Conservation (phyloP, 148 eudicot genomes). For the Rhododendron ovatum region DNA sequence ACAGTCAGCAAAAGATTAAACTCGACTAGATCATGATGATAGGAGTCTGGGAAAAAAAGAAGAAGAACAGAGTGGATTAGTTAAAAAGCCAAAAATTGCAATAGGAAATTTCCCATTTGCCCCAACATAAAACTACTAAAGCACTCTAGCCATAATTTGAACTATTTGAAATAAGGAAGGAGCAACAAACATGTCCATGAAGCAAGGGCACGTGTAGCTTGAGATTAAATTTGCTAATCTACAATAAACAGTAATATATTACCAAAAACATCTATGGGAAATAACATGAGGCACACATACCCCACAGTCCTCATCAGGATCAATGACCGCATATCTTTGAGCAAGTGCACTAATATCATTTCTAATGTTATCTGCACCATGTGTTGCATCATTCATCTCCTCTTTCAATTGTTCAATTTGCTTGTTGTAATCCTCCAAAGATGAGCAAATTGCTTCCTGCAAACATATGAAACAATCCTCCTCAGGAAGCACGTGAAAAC, state of each 20-base stretch:
- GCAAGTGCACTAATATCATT: slow-evolving; percentile 96
- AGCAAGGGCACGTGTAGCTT: background rate
- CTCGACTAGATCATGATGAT: no score
- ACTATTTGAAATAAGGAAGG: background rate
- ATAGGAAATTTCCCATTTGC: background rate
- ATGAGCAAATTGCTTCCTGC: slow-evolving; percentile 97
- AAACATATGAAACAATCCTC: slow-evolving; percentile 6
- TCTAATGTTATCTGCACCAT: slow-evolving; percentile 94
- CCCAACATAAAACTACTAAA: background rate
- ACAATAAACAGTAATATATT: background rate
- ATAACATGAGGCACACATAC: slow-evolving; percentile 35
- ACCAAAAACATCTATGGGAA: background rate
- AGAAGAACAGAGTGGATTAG: background rate
- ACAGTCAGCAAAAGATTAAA: background rate
- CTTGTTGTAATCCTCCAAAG: slow-evolving; percentile 93
- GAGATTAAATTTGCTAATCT: background rate
- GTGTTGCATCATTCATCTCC: slow-evolving; percentile 99
- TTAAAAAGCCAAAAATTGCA: background rate
- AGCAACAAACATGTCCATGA: background rate
- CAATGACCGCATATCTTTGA: slow-evolving; percentile 88
- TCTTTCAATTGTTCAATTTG: slow-evolving; percentile 88
- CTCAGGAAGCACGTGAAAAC: background rate
- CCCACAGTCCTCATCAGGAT: slow-evolving; percentile 98
- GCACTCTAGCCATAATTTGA: background rate
- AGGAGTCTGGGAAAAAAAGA: no score